A percentile compares a stretch with the other conserved stretches of the same genome.
These are phyloP conservation scores for Kappamyces sp. DNA, from an alignment of 192 early-diverging fungal genomes.

Conservation along the genomic window DNA sequence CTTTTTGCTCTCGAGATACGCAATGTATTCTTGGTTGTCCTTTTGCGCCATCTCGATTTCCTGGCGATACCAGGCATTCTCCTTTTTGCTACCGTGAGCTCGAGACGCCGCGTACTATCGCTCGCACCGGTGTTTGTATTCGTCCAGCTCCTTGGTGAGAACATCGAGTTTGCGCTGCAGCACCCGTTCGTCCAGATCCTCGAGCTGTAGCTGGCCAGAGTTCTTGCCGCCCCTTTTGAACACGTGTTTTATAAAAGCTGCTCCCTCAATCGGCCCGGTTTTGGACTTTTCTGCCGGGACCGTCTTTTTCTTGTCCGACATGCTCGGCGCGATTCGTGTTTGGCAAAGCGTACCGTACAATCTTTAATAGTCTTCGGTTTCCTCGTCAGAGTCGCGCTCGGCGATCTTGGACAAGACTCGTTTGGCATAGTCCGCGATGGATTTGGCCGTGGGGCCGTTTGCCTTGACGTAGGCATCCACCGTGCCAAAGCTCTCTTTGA, in stretches of 20 bases:
- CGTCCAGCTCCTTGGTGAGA: conserved; percentile 35
- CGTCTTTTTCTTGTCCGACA: neutral
- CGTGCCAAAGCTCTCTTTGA: conserved; percentile 38
- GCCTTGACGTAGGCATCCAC: conserved; percentile 32
- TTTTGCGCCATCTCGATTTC: conserved; percentile 43
- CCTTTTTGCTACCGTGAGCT: conserved; percentile 29
- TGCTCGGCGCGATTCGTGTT: too few relatives aligned
- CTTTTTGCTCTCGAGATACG: conserved; percentile 42
- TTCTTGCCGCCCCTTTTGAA: conserved; percentile 20
- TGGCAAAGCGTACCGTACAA: too few relatives aligned
- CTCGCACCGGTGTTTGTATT: conserved; percentile 39
- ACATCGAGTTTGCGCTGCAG: conserved; percentile 30
- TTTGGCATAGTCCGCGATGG: conserved; percentile 44
- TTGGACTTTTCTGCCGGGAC: neutral
- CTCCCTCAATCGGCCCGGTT: neutral
- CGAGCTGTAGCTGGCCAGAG: conserved; percentile 24
- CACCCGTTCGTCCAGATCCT: conserved; percentile 41
- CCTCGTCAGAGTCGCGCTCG: conserved; percentile 42
- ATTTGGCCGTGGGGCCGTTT: conserved; percentile 34
- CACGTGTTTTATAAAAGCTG: conserved; percentile 10
- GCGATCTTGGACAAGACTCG: conserved; percentile 45
- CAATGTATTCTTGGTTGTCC: conserved; percentile 46
- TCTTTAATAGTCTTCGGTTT: conserved; percentile 21
- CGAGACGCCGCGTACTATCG: conserved; percentile 25
- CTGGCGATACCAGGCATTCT: conserved; percentile 50